Base-by-base conservation (phyloP, 1,284 basidiomycete genomes). In the Cryptococcus sp. region DNA sequence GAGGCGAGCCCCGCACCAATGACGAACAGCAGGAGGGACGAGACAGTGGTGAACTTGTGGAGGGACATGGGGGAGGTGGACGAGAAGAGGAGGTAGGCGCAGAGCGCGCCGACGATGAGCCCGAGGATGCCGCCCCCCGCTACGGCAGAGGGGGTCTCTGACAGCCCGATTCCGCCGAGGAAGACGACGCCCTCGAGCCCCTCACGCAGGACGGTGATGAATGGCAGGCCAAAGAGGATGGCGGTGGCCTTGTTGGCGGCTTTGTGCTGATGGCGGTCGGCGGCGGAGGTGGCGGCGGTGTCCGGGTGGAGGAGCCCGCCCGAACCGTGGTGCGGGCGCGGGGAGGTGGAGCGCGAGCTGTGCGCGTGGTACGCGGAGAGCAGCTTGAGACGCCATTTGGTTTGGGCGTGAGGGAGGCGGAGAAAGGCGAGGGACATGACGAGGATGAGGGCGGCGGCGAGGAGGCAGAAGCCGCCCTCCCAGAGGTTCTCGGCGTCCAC, bases 161-260 rank as follows among this genome's bases (percentile, higher is more conserved):
- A 65, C 43, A 72, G 52, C 8, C 69, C 68, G 28, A 79, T 90
- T 45, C 91, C 91, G 11, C 91, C 88, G 43, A 94, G 87, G 73
- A 94, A 94, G 55, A 95, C 81, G 52, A 94, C 87, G 0, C 88
- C 91, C 76, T 95, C 92, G 61, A 95, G 80, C 56, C 91, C 91
- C 80, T 95, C 92, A 53, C 92, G 86, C 40, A 94, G 80, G 38
- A 95, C 89, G 2, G 91, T 93, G 68, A 94, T 83, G 60, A 92
- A 77, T 0, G 91, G 91, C 3, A 95, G 81, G 40, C 91, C 72
- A 77, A 95, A 90, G 21, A 95, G 81, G 1, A 85, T 82, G 83
- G 61, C 67, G 23, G 58, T 61, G n/a, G 62, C 61, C 50, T 56
- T 55, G 39, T 55, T 56, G 7, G 59, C 51, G 43, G 56, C 48